phyloP scores from a whole-genome alignment of 2,329 filamentous ascomycete species.

The Pestalotiopsis sp. region DNA sequence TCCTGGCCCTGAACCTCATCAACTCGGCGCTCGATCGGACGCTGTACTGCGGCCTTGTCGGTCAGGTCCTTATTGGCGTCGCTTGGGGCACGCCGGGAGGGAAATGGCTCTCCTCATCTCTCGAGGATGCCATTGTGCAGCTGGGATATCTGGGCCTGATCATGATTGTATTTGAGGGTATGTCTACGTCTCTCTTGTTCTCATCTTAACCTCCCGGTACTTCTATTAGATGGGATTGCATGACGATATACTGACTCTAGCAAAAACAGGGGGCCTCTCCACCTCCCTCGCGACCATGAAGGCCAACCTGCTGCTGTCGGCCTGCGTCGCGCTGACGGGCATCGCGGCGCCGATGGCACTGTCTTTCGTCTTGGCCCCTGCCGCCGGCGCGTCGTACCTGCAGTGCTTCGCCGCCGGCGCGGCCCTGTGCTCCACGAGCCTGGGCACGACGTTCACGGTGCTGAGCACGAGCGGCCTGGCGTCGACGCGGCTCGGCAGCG shows the following conservation, averaged over 20 bases:
- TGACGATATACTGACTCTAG: background rate
- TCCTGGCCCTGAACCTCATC: constrained; percentile 62
- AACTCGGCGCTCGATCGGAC: constrained; percentile 60
- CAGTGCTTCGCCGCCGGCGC: constrained; percentile 76
- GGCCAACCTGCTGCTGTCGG: constrained; percentile 63
- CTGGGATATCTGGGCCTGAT: constrained; percentile 76
- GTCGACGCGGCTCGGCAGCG: constrained; percentile 54
- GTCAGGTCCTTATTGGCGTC: constrained; percentile 71
- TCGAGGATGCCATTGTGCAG: constrained; percentile 60
- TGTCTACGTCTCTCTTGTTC: background rate
- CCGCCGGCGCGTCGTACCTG: constrained; percentile 53
- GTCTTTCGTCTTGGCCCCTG: constrained; percentile 59
- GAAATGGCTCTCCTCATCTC: constrained; percentile 55
- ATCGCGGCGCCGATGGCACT: constrained; percentile 65
- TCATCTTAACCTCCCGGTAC: background rate
- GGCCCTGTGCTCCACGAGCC: constrained; percentile 72
- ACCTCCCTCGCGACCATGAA: constrained; percentile 57
- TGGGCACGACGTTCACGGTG: constrained; percentile 72
- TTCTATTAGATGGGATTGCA: background rate
- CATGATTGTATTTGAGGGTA: constrained; percentile 70
- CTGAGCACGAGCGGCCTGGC: constrained; percentile 47
- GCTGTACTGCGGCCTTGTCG: constrained; percentile 72
- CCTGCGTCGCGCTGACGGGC: constrained; percentile 66
- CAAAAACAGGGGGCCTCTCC: constrained; percentile 54
- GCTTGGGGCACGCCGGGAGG: constrained; percentile 70